Percentiles rank a stretch among this genome's conserved stretches.
Evolutionary conservation across 768 basidiomycete genomes (phyloP).

Genomic region (Serendipita sp.): DNA sequence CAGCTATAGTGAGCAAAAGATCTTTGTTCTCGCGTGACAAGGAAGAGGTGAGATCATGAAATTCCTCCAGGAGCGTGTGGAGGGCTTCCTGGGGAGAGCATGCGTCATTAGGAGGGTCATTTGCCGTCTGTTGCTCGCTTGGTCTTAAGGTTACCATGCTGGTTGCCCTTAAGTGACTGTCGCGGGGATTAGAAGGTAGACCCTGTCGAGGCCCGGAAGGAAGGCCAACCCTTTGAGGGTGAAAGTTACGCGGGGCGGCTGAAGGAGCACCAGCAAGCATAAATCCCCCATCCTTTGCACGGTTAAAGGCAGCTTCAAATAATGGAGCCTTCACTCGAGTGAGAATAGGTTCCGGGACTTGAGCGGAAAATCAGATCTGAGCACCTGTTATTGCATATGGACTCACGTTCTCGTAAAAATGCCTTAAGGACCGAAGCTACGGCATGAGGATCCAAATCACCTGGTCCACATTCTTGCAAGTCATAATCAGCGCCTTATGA

Average conservation of each 20-base stretch:
- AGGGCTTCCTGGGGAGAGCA: constrained; percentile 29
- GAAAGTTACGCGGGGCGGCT: not conserved
- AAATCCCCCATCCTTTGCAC: constrained; percentile 13
- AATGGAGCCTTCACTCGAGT: constrained; percentile 52
- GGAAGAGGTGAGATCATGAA: constrained; percentile 46
- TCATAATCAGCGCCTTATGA: constrained; percentile 68
- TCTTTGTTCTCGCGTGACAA: constrained; percentile 73
- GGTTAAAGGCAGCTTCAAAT: constrained; percentile 61
- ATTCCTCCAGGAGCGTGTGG: constrained; percentile 34
- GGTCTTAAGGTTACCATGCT: too few relatives aligned
- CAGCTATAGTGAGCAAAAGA: constrained; percentile 64
- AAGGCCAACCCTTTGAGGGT: constrained; percentile 18
- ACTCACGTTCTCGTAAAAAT: constrained; percentile 80
- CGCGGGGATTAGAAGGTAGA: constrained; percentile 19
- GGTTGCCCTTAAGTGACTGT: constrained; percentile 16
- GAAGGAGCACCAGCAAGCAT: constrained; percentile 6
- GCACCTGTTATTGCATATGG: not conserved
- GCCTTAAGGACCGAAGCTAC: constrained; percentile 89
- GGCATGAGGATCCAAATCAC: constrained; percentile 86
- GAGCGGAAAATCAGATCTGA: constrained; percentile 8
- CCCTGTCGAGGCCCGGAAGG: constrained; percentile 21
- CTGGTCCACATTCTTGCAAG: constrained; percentile 57
- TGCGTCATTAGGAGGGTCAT: constrained; percentile 39
- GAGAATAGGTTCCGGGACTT: constrained; percentile 78
- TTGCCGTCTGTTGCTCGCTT: too few relatives aligned